Conservation (phyloP, 306 rosid species). For the Malus fusca region DNA sequence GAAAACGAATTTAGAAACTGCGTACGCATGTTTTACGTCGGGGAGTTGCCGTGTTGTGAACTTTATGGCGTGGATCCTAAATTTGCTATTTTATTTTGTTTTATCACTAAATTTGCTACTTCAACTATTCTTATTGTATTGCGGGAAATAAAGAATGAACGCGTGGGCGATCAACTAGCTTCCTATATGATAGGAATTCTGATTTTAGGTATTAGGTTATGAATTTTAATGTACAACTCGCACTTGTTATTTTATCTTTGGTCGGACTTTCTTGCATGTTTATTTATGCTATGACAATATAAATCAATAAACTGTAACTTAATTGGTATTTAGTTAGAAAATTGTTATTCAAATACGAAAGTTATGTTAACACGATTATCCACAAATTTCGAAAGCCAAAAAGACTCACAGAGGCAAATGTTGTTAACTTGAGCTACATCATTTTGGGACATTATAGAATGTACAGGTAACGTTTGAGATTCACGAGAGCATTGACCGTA, state of each 20-base stretch:
- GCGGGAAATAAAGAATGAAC: background rate
- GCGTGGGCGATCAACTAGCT: background rate
- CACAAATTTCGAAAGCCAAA: fast-evolving
- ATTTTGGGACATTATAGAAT: too few relatives aligned
- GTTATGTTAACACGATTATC: too few relatives aligned
- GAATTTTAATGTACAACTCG: background rate
- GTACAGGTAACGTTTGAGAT: background rate
- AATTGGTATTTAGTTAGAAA: too few relatives aligned
- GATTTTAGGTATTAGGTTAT: background rate
- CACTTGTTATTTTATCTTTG: too few relatives aligned
- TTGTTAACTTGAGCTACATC: too few relatives aligned
- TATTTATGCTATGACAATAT: too few relatives aligned
- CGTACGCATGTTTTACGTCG: background rate
- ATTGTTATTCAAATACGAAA: too few relatives aligned
- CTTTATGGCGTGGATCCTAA: background rate
- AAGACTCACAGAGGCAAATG: too few relatives aligned
- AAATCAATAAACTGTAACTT: too few relatives aligned
- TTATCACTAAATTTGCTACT: background rate
- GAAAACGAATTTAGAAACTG: background rate
- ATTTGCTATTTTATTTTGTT: background rate
- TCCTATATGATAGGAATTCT: background rate
- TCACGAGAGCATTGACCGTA: background rate
- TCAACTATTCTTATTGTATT: background rate
- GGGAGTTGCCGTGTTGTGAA: background rate
- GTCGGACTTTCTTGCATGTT: too few relatives aligned